These are phyloP conservation scores for Teunomyces panamensis DNA, from an alignment of 805 yeast species.

Conservation along the genomic window DNA sequence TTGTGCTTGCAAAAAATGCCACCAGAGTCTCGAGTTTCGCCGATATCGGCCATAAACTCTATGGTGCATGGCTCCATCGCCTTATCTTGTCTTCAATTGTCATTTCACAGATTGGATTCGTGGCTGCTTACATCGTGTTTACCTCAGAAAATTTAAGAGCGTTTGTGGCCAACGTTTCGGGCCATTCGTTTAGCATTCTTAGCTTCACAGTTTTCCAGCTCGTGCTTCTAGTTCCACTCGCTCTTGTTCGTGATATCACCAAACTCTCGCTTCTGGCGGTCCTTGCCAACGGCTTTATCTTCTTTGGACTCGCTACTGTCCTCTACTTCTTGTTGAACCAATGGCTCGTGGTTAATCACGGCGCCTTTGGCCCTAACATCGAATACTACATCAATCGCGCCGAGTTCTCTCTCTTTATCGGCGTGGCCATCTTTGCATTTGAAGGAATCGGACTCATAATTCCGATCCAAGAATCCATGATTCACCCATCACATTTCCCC, in stretches of 20 bases:
- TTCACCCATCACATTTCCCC: constrained; percentile 70
- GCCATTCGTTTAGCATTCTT: constrained; percentile 28
- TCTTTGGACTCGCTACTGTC: constrained; percentile 64
- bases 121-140: constrained; percentile 77
- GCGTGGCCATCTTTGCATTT: constrained; percentile 84
- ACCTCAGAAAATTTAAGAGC: constrained; percentile 72
- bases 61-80: constrained; percentile 63
- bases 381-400: constrained; percentile 49
- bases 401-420: constrained; percentile 70
- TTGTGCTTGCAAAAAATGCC: constrained; percentile 55
- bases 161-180: constrained; percentile 52
- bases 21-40: constrained; percentile 74
- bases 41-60: constrained; percentile 64
- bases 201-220: constrained; percentile 56
- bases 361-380: constrained; percentile 46
- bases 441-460: constrained; percentile 83
- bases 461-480: constrained; percentile 82
- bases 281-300: constrained; percentile 66
- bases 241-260: constrained; percentile 73
- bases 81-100: constrained; percentile 63
- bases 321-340: constrained; percentile 52
- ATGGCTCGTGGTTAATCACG: constrained; percentile 37
- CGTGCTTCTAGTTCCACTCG: constrained; percentile 60
- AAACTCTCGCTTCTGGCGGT: constrained; percentile 70
- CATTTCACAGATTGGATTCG: constrained; percentile 74